Base-by-base conservation (phyloP, 331 rosid genomes). In the Stylosanthes scabra region DNA sequence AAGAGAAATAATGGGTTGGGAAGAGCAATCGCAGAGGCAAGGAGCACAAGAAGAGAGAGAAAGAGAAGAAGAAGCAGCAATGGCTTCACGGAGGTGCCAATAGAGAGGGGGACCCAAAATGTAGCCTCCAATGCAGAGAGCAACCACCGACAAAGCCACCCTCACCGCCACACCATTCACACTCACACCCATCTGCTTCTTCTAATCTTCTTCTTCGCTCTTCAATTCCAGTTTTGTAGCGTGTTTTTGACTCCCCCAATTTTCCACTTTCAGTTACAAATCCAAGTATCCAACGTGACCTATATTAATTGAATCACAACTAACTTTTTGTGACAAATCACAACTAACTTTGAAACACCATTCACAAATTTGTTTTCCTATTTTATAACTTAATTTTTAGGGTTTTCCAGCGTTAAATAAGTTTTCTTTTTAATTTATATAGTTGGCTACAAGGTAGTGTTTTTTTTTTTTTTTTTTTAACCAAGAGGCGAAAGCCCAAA, bases 1-100 rank as follows among this genome's bases (percentile, higher is more conserved):
- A 41, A 93, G 86, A 31, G 93, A 79, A 76, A 93, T 80, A 39
- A 81, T 63, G 29, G 98, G 97, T 55, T 84, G 91, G 52, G 98
- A 88, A 78, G 96, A 82, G 71, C 97, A 93, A 68, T 90, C 93
- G 28, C 98, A 90, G 77, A 78, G 52, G 80, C 98, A 93, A 44
- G 93, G 86, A 20, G 90, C 72, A 75, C 97, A 93, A 52, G 86
- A 72, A 31, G 91, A 82, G 5, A 31, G 37, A 54, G 29, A 54
- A 50, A 16, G 4, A 39, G 46, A 75, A 71, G 97, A 90, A 6
- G 93, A 86, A 59, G 88, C 89, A 60, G 88, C 93, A 56, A 87
- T 52, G 61, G 83, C 91, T 64, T 84, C 97, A 61, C 75, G 28
- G 79, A 87, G 80, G 76, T 88, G 98, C 97, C 98, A 90, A 79